These are phyloP conservation scores for Ascochyta koolunga DNA, from an alignment of 2,329 filamentous ascomycete genomes.

Conservation along the genomic window DNA sequence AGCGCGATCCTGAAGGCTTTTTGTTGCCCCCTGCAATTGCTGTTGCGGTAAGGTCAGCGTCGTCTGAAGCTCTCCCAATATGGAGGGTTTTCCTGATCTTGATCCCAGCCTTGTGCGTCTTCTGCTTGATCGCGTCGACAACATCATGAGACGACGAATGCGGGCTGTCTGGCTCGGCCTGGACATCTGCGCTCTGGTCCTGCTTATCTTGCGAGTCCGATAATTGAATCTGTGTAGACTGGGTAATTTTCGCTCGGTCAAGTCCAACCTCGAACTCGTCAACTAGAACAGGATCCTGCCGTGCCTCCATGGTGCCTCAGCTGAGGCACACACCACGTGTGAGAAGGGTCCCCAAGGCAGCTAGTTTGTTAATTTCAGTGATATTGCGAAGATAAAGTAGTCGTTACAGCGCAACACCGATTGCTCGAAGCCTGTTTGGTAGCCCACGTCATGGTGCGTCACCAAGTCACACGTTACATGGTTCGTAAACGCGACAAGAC, in stretches of 20 bases:
- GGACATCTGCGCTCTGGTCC: neutral
- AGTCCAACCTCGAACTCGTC: slow-evolving; percentile 17
- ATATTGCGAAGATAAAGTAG: neutral
- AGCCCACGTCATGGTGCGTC: slow-evolving; percentile 12
- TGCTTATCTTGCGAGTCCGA: neutral
- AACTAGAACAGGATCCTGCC: slow-evolving; percentile 4
- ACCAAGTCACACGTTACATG: neutral
- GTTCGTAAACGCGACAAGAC: neutral
- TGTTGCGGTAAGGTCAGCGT: slow-evolving; percentile 10
- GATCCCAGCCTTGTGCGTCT: slow-evolving; percentile 26
- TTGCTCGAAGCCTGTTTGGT: neutral
- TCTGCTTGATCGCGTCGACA: slow-evolving; percentile 24
- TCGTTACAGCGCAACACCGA: neutral
- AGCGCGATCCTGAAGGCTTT: slow-evolving; percentile 25
- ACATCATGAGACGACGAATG: slow-evolving; percentile 18
- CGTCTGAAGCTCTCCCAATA: slow-evolving; percentile 27
- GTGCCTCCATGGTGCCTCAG: slow-evolving; percentile 6
- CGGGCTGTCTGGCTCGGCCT: slow-evolving; percentile 11
- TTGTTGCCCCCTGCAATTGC: slow-evolving; percentile 24
- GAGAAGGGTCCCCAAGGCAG: neutral
- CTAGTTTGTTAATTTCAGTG: neutral
- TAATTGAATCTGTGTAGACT: slow-evolving; percentile 16
- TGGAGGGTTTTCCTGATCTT: slow-evolving; percentile 34
- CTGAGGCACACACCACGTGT: neutral
- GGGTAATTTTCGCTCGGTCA: slow-evolving; percentile 21